phyloP scores from a whole-genome alignment of 1,139 yeast genomes.

The Kodamaea suecica region DNA sequence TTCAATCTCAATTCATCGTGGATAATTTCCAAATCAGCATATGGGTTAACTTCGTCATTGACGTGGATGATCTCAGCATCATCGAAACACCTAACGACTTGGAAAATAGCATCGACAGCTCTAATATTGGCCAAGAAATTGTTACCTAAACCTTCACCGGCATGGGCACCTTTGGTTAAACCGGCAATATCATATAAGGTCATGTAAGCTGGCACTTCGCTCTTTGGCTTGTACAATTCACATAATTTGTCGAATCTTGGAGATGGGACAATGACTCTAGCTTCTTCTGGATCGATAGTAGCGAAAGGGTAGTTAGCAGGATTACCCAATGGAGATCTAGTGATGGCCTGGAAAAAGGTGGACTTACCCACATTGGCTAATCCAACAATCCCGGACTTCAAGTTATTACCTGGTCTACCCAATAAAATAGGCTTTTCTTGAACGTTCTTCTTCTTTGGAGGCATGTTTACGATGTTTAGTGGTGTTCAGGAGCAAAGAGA shows the following conservation, averaged over 20 bases:
- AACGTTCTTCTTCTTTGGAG: conserved; percentile 85
- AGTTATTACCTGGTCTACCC: conserved; percentile 98
- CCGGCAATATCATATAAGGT: conserved; percentile 98
- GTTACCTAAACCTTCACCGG: conserved; percentile 98
- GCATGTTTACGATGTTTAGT: conserved; percentile 49
- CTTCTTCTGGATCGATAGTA: conserved; percentile 98
- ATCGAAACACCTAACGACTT: conserved; percentile 96
- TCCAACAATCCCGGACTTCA: conserved; percentile 96
- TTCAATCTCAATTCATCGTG: conserved; percentile 89
- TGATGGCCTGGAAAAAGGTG: conserved; percentile 81
- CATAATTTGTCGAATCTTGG: conserved; percentile 77
- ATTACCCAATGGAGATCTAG: conserved; percentile 90
- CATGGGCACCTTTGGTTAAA: conserved; percentile 93
- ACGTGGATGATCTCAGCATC: conserved; percentile 98
- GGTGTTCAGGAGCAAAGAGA: neutral
- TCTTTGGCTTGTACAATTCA: conserved; percentile 73
- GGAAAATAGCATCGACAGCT: conserved; percentile 97
- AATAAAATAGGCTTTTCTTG: conserved; percentile 86
- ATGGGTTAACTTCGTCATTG: conserved; percentile 97
- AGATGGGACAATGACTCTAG: conserved; percentile 94
- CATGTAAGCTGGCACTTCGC: conserved; percentile 89
- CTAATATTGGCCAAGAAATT: conserved; percentile 96
- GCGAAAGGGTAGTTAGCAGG: conserved; percentile 99
- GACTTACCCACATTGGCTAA: conserved; percentile 97
- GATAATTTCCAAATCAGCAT: conserved; percentile 90